phyloP scores from a whole-genome alignment of 805 yeast genomes.

The Kluyveromyces aestuarii region DNA sequence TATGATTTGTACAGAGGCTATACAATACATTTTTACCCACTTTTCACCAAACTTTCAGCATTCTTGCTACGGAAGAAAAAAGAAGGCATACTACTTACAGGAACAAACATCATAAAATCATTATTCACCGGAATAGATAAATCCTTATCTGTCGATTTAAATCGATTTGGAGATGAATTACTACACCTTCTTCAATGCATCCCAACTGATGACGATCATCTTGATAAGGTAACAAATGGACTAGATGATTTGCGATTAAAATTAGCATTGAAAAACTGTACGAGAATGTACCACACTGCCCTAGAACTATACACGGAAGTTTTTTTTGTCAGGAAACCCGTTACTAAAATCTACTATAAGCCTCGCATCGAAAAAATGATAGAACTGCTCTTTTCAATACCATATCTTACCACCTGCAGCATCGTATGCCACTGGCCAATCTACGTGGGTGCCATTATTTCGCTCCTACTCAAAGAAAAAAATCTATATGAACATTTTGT shows the following conservation, averaged over 20 bases:
- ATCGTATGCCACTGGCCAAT: conserved; percentile 8
- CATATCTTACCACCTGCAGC: conserved; percentile 1
- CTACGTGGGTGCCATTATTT: conserved; percentile 3
- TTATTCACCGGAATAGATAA: conserved; percentile 2
- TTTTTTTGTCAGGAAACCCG: conserved; percentile 5
- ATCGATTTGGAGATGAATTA: conserved; percentile 2
- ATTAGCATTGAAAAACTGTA: conserved; percentile 6
- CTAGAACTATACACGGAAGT: conserved; percentile 4
- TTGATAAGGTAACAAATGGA: background rate
- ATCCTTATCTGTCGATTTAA: background rate
- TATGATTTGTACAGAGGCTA: conserved; percentile 3
- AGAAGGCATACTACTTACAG: conserved; percentile 2
- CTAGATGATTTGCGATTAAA: conserved; percentile 5
- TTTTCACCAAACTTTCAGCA: background rate
- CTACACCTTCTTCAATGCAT: background rate
- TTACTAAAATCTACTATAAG: background rate
- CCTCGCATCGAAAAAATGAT: conserved; percentile 5
- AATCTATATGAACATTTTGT: conserved; percentile 4
- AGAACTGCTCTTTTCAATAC: conserved; percentile 6
- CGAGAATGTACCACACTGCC: background rate
- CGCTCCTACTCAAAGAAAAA: conserved; percentile 2
- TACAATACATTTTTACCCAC: background rate
- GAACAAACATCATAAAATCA: conserved; percentile 7
- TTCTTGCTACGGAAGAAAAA: background rate
- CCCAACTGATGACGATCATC: background rate